A percentile compares a stretch with the other conserved stretches of the same genome.
These are phyloP conservation scores for Chrysanthemum lavandulifolium DNA, from an alignment of 129 eudicot genomes.

Conservation along the genomic window DNA sequence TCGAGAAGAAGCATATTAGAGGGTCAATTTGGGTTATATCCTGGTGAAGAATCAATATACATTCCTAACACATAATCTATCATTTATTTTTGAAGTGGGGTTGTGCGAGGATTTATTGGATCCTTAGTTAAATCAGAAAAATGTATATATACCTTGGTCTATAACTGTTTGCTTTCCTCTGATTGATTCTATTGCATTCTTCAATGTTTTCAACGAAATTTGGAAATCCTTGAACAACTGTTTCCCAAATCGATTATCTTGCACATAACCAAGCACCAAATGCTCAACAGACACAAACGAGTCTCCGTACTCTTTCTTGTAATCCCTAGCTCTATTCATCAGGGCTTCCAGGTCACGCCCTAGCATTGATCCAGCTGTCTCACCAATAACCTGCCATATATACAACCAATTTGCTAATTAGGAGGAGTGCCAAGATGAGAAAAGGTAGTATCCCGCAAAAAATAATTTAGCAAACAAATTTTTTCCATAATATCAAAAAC, in stretches of 20 bases:
- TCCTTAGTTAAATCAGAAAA: slow-evolving; percentile 26
- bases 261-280: slow-evolving; percentile 77
- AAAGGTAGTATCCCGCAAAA: background rate
- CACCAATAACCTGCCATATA: slow-evolving; percentile 72
- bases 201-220: slow-evolving; percentile 56
- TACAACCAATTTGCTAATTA: background rate
- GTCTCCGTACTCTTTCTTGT: slow-evolving; percentile 87
- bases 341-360: slow-evolving; percentile 88
- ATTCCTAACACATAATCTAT: slow-evolving; percentile 1
- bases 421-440: background rate
- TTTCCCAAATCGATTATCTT: slow-evolving; percentile 85
- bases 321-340: slow-evolving; percentile 82
- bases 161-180: slow-evolving; percentile 90
- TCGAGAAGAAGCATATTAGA: background rate
- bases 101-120: background rate
- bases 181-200: slow-evolving; percentile 67
- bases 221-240: slow-evolving; percentile 76
- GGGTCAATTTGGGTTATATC: background rate
- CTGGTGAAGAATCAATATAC: background rate
- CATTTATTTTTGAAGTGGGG: slow-evolving; percentile 12
- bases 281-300: slow-evolving; percentile 95
- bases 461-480: background rate
- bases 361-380: slow-evolving; percentile 89
- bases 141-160: slow-evolving; percentile 68
- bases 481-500: background rate